Percentiles rank a stretch among this genome's conserved stretches.
These are phyloP conservation scores for Paramecium tetraurelia DNA, from an alignment of 73 alveolate species.

Conservation along the genomic window DNA sequence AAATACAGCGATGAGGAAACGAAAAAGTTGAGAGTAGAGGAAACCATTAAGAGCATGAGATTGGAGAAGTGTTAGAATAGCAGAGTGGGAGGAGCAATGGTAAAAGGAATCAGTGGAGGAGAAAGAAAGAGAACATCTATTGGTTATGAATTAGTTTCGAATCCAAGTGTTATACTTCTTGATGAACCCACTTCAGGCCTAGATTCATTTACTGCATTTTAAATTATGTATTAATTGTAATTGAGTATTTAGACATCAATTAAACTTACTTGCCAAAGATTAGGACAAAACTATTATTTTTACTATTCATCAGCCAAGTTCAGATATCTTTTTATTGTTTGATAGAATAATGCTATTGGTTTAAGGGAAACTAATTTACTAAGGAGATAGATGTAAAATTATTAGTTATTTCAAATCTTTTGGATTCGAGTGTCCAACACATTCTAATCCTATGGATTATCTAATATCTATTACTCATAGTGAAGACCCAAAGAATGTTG, in stretches of 20 bases:
- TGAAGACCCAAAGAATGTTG: not conserved
- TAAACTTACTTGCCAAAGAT: not conserved
- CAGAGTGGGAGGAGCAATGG: constrained; percentile 62
- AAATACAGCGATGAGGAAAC: constrained; percentile 48
- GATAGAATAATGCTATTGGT: constrained; percentile 61
- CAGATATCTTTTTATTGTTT: constrained; percentile 62
- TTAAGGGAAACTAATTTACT: constrained; percentile 56
- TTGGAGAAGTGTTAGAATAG: constrained; percentile 65
- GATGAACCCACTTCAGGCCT: constrained; percentile 73
- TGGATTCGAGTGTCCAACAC: constrained; percentile 54
- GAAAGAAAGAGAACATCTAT: constrained; percentile 65
- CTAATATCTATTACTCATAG: constrained; percentile 1
- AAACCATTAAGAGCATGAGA: constrained; percentile 55
- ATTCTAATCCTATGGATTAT: constrained; percentile 58
- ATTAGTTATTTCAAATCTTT: not conserved
- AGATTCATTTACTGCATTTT: constrained; percentile 65
- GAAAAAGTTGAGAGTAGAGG: constrained; percentile 42
- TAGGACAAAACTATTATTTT: constrained; percentile 55
- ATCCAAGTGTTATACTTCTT: constrained; percentile 54
- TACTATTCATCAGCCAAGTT: constrained; percentile 65
- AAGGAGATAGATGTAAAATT: constrained; percentile 32
- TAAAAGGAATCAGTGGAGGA: constrained; percentile 70
- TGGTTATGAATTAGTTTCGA: constrained; percentile 62
- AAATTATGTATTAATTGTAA: not conserved
- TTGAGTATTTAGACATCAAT: not conserved